Conservation (phyloP, 805 yeast species). For the Torulaspora gathmanii region DNA sequence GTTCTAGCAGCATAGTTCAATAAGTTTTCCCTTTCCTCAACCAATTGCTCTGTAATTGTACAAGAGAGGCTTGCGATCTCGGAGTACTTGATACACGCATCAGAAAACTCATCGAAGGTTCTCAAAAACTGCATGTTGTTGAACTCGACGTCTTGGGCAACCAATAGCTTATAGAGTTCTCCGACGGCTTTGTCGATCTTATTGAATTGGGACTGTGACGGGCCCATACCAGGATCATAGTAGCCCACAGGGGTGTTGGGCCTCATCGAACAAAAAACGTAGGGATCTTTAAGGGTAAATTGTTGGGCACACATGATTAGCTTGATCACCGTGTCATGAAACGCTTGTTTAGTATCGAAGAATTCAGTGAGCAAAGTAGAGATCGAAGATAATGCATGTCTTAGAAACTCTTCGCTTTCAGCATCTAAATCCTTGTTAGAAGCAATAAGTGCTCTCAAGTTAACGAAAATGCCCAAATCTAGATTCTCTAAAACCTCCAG, state of each 20-base stretch:
- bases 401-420: slow-evolving; percentile 33
- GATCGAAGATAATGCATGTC: slow-evolving; percentile 29
- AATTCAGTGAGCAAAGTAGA: slow-evolving; percentile 52
- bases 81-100: slow-evolving; percentile 34
- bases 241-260: slow-evolving; percentile 43
- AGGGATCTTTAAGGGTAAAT: slow-evolving; percentile 68
- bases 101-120: slow-evolving; percentile 30
- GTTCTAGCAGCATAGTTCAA: slow-evolving; percentile 70
- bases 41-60: slow-evolving; percentile 49
- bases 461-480: slow-evolving; percentile 33
- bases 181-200: slow-evolving; percentile 45
- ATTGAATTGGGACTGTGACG: slow-evolving; percentile 12
- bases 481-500: slow-evolving; percentile 32
- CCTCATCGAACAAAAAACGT: slow-evolving; percentile 59
- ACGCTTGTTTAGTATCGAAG: slow-evolving; percentile 64
- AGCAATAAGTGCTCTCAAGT: slow-evolving; percentile 25
- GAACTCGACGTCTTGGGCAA: slow-evolving; percentile 43
- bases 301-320: slow-evolving; percentile 65
- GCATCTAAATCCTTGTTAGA: slow-evolving; percentile 23
- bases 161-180: slow-evolving; percentile 44
- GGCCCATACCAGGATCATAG: slow-evolving; percentile 28
- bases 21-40: slow-evolving; percentile 66
- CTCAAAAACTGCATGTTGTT: slow-evolving; percentile 37
- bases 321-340: slow-evolving; percentile 56
- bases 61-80: slow-evolving; percentile 37